Percentiles rank a stretch among this genome's conserved stretches.
Conservation (phyloP, 768 basidiomycete species). For the Suillus spraguei region DNA sequence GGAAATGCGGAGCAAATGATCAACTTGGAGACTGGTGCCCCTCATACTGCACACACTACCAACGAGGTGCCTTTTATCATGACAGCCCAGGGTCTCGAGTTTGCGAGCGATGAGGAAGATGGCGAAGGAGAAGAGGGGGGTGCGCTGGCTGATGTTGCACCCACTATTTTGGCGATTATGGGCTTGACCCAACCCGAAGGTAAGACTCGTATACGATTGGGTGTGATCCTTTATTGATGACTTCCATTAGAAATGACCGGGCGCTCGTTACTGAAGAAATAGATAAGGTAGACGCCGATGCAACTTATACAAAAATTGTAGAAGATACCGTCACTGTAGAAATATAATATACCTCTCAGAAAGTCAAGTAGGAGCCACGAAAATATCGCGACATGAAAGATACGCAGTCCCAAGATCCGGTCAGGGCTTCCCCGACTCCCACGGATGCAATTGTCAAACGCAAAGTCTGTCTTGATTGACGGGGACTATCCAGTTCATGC, state of each 20-base stretch:
- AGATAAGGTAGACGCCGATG: neutral
- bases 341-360: neutral
- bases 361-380: neutral
- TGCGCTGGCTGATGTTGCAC: conserved; percentile 89
- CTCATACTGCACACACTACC: conserved; percentile 91
- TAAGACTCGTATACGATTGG: conserved; percentile 29
- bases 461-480: too few relatives aligned
- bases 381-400: neutral
- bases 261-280: conserved; percentile 28
- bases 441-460: too few relatives aligned
- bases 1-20: conserved; percentile 97
- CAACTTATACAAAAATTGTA: neutral
- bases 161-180: conserved; percentile 82
- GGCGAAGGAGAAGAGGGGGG: conserved; percentile 63
- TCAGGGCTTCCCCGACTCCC: too few relatives aligned
- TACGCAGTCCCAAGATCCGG: neutral
- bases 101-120: conserved; percentile 51
- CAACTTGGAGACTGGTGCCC: conserved; percentile 78
- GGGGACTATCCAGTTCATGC: too few relatives aligned
- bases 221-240: neutral
- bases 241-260: conserved; percentile 32
- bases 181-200: conserved; percentile 72
- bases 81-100: conserved; percentile 62
- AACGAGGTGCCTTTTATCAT: conserved; percentile 91
- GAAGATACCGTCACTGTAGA: conserved; percentile 1